Evolutionary conservation across 106 monocot genomes (phyloP), one percentile per base, ranked within the genome.

Genomic region (Allium sativum): DNA sequence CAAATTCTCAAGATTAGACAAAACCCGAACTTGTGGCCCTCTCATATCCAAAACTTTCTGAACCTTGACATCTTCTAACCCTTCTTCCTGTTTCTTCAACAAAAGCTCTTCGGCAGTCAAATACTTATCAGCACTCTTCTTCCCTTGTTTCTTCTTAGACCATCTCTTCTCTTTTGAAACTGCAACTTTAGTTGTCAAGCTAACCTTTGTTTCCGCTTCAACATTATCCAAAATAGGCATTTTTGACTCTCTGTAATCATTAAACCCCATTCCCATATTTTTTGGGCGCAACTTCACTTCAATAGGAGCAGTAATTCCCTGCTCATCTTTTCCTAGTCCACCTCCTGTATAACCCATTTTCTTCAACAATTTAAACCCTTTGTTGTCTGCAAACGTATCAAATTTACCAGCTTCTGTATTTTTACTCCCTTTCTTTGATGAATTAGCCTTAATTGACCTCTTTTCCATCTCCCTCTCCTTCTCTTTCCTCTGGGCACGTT

Each of bases 41-140:
- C 90, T 74, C 95, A 90, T 95, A 58, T 95, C 95, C 22, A 95
- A 78, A 69, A 95, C 81, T 77, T 90, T 95, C 66, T 86, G 80
- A 12, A 87, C 68, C 71, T 81, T 80, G 7, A 87, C 65, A 65
- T 84, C 73, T 50, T 87, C 87, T 22, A 77, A n/a, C 12, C 78
- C 77, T 52, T 87, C 78, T 52, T 95, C 90, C 74, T 90, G 79
- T 64, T 87, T 79, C 78, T 74, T 84, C 2, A 77, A 74, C 10
- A 95, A 72, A 51, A 92, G 63, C 66, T 95, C 95, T 56, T 95
- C 87, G 20, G 84, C 81, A 3, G 90, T 95, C 70, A 90, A 45
- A 14, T 86, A 79, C 57, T 81, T 81, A 14, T 21, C 44, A 44
- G 81, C 81, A 8, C 21, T 56, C 84, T 79, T 84, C 46, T 67